These are phyloP conservation scores for Corymbia maculata DNA, from an alignment of 345 rosid species.

Conservation along the genomic window DNA sequence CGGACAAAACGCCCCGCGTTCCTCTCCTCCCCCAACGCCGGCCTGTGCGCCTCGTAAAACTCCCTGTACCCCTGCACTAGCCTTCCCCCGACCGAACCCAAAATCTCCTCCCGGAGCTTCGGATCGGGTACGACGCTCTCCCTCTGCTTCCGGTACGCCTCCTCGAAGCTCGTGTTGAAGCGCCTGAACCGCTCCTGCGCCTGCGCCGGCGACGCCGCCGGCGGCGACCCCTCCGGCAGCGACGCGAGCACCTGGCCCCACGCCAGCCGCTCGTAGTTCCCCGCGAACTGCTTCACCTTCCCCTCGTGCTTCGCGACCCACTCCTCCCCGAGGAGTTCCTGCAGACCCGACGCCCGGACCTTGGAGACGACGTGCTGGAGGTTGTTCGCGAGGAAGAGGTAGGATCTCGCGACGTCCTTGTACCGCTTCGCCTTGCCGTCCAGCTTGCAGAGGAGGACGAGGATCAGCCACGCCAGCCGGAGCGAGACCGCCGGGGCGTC, in stretches of 20 bases:
- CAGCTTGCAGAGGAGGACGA: conserved; percentile 55
- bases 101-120: conserved; percentile 47
- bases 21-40: conserved; percentile 11
- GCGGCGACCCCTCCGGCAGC: conserved; percentile 28
- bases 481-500: conserved; percentile 18
- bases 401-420: conserved; percentile 36
- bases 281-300: conserved; percentile 37
- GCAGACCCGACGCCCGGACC: conserved; percentile 41
- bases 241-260: conserved; percentile 36
- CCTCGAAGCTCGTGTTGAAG: conserved; percentile 48
- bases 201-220: conserved; percentile 12
- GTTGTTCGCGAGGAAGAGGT: conserved; percentile 70
- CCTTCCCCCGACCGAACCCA: conserved; percentile 25
- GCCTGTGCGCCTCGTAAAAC: conserved; percentile 34
- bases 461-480: conserved; percentile 50
- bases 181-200: conserved; percentile 27
- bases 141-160: conserved; percentile 38
- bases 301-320: conserved; percentile 44
- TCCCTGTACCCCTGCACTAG: conserved; percentile 31
- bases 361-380: conserved; percentile 38
- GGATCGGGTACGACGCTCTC: conserved; percentile 32
- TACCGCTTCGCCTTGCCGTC: conserved; percentile 52
- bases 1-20: conserved; percentile 9
- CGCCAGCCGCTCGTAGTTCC: conserved; percentile 43
- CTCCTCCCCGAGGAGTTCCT: conserved; percentile 42